Base-by-base conservation (phyloP, 2,329 filamentous ascomycete species). In the Graphiopsis chlorocephala region DNA sequence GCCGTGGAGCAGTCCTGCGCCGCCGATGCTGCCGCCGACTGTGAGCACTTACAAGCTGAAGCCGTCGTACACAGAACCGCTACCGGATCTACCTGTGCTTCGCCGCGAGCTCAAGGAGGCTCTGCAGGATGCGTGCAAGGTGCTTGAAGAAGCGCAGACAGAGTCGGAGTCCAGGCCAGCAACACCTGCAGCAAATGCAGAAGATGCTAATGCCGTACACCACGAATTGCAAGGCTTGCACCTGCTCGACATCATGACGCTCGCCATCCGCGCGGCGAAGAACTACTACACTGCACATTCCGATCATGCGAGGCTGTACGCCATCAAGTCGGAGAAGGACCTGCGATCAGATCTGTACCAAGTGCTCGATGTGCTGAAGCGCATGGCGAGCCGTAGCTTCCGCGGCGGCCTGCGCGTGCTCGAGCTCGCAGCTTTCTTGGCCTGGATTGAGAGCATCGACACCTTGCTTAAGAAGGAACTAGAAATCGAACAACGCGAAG, bases 201-300 rank as follows among this genome's bases (percentile, higher is more conserved):
- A 68, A 23, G 67, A 66, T 23, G 78, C 79, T 38, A 81, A 82
- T 23, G 86, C 87, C 69, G 89, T 88, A 10, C 96, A 90, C 88
- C 87, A 90, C 75, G 92, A 97, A 77, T 85, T 96, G 25, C 92
- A 97, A 76, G 95, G 94, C 20, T 88, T 98, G 82, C 91, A 96
- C 73, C 87, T 99, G 42, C 85, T 98, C 64, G 94, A 98, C 75
- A 88, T 96, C 61, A 90, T 95, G 74, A 99, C 95, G 0, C 83
- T 98, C 61, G 94, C 94, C n/a, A 98, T 99, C 70, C 88, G 93
- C 61, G 93, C 94, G 1, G 95, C 95, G 60, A 97, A 96, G 79
- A 89, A 96, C 72, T 99, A 98, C 80, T 98, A 99, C 78, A 97
- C 93, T 0, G 86, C 92, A 4, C 95, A 98, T 75, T 91, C 96